Evolutionary conservation across 2,329 filamentous ascomycete species (phyloP).

Genomic region (Aureobasidium subglaciale): DNA sequence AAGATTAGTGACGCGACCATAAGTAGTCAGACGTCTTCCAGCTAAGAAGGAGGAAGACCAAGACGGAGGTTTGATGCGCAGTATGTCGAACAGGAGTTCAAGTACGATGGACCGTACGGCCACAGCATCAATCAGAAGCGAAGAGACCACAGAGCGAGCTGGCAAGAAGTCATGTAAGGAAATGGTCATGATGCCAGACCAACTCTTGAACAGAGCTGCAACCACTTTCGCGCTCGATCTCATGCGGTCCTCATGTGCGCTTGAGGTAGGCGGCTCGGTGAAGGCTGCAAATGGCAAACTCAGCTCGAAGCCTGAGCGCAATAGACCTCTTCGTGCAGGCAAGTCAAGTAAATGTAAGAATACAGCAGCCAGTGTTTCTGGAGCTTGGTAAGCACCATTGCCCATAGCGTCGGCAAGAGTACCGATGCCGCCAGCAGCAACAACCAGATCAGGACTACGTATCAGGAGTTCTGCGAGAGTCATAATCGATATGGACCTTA

Average conservation of each 20-base stretch:
- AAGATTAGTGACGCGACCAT: conserved; percentile 85
- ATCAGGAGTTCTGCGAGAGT: conserved; percentile 89
- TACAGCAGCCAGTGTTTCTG: conserved; percentile 79
- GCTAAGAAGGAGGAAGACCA: conserved; percentile 97
- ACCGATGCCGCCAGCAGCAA: conserved; percentile 75
- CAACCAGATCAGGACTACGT: conserved; percentile 71
- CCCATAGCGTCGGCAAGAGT: conserved; percentile 86
- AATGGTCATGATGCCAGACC: conserved; percentile 83
- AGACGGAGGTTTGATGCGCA: conserved; percentile 85
- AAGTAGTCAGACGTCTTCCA: conserved; percentile 85
- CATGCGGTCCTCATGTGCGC: conserved; percentile 55
- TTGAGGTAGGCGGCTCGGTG: conserved; percentile 64
- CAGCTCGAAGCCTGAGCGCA: conserved; percentile 83
- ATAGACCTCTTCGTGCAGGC: conserved; percentile 69
- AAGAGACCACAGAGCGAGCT: conserved; percentile 69
- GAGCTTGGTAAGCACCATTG: conserved; percentile 85
- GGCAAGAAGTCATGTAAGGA: conserved; percentile 84
- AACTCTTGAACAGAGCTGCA: conserved; percentile 80
- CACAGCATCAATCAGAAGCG: conserved; percentile 52
- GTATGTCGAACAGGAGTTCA: conserved; percentile 73
- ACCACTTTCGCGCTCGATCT: conserved; percentile 92
- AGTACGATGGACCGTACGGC: conserved; percentile 68
- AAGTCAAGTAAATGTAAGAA: conserved; percentile 85
- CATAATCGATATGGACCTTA: conserved; percentile 85
- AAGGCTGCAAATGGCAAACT: conserved; percentile 84